A percentile compares a stretch with the other conserved stretches of the same genome.
These are phyloP conservation scores for Fusarium sp. DNA, from an alignment of 2,329 filamentous ascomycete genomes.

Conservation along the genomic window DNA sequence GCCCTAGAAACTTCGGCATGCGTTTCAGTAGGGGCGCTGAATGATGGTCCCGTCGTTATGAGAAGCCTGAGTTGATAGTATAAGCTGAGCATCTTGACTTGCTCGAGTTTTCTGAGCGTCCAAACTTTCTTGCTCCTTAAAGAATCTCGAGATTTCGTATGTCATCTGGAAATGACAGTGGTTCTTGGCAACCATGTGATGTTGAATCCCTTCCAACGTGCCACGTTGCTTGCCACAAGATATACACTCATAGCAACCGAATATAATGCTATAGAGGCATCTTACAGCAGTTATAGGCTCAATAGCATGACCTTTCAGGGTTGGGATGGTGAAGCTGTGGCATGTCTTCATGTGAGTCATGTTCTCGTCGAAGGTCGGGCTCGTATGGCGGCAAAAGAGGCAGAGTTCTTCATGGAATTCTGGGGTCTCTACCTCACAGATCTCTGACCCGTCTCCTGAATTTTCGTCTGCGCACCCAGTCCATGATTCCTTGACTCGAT, in stretches of 20 bases:
- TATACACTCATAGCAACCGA: constrained; percentile 60
- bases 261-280: constrained; percentile 60
- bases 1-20: not conserved
- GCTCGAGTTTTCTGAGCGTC: not conserved
- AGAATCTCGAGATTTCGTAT: constrained; percentile 53
- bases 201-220: constrained; percentile 57
- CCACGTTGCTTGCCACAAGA: constrained; percentile 56
- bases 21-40: not conserved
- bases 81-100: not conserved
- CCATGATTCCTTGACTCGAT: not conserved
- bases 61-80: not conserved
- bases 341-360: constrained; percentile 59
- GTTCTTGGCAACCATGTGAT: constrained; percentile 60
- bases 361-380: constrained; percentile 47
- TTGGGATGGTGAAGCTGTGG: constrained; percentile 58
- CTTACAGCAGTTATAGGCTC: constrained; percentile 56
- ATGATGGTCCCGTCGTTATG: not conserved
- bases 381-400: not conserved
- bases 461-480: not conserved
- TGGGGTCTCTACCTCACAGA: not conserved
- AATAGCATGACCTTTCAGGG: constrained; percentile 51
- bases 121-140: not conserved
- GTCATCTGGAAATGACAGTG: constrained; percentile 57
- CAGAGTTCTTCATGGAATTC: not conserved
- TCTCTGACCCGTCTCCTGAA: fast-evolving